Evolutionary conservation across 2,329 filamentous ascomycete genomes (phyloP), one percentile per base, ranked within the genome.

Genomic region (Penicillium sp.): DNA sequence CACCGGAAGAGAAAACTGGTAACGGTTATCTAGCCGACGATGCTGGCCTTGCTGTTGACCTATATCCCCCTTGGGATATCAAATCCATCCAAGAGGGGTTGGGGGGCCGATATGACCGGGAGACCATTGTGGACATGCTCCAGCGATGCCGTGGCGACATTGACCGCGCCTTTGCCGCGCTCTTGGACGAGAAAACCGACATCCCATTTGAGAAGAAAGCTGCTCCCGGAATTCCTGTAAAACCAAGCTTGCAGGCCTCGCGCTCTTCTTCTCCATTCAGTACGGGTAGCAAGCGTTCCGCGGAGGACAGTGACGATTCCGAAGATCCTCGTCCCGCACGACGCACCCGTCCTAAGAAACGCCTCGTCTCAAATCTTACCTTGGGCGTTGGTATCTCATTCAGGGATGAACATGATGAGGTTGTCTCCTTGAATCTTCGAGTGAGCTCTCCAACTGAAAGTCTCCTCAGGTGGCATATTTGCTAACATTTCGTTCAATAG

Each of bases 61-160:
- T 77, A 47, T 76, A 80, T 29, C 72, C 76, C 48, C 78, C 80
- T 2, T 84, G 80, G 81, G 82, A 82, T 72, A 79, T 84, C 47
- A 77, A 81, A 37, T 73, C 76, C 6, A 80, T 85, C 8, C 70
- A 75, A 49, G 77, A 77, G 59, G 79, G 79, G 4, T 68, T 85
- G 10, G 80, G 80, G 21, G 79, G 77, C 52, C 72, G 77, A 49
- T 75, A 77, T 40, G 78, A 82, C 60, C 77, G 78, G 39, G 74
- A 72, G 29, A 77, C 76, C 25, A 81, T 85, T 56, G 77, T 79
- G 46, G 75, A 79, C 59, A 76, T 79, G 56, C 72, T 86, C 32
- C 75, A 81, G 61, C 76, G 79, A 59, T 78, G 76, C 53, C 80
- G 78, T 47, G 81, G 82, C 40, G 78, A 82, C 60, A 75, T 85